Percentiles rank a stretch among this genome's conserved stretches.
These are phyloP conservation scores for Pezizomycotina sp. DNA, from an alignment of 2,329 filamentous ascomycete genomes.

Conservation along the genomic window DNA sequence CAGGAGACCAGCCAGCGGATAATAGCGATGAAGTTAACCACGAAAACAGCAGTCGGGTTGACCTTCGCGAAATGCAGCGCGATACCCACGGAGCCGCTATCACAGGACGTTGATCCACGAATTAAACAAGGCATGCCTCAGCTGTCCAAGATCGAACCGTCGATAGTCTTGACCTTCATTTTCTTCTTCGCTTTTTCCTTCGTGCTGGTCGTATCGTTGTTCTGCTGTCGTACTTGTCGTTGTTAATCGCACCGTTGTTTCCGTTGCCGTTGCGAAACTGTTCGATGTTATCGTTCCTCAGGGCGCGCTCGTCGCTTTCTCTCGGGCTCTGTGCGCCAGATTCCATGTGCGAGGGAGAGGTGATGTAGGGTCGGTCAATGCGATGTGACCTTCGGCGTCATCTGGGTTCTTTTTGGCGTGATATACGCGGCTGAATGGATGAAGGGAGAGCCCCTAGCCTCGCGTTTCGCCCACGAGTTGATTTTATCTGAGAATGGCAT, in stretches of 20 bases:
- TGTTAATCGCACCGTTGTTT: too few relatives aligned
- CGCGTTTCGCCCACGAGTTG: slow-evolving; percentile 16
- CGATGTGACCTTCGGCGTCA: slow-evolving; percentile 7
- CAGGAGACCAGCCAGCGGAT: slow-evolving; percentile 76
- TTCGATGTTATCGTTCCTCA: too few relatives aligned
- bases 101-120: slow-evolving; percentile 80
- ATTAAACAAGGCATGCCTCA: slow-evolving; percentile 57
- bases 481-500: slow-evolving; percentile 18
- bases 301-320: too few relatives aligned
- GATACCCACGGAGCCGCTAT: slow-evolving; percentile 61
- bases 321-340: background rate
- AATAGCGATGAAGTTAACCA: slow-evolving; percentile 87
- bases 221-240: slow-evolving; percentile 13
- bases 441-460: slow-evolving; percentile 10
- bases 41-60: slow-evolving; percentile 47
- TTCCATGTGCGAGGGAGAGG: background rate
- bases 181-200: slow-evolving; percentile 9
- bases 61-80: slow-evolving; percentile 46
- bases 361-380: slow-evolving; percentile 4
- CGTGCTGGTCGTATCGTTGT: slow-evolving; percentile 8
- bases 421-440: slow-evolving; percentile 12
- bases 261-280: too few relatives aligned
- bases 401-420: slow-evolving; percentile 9
- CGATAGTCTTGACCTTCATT: slow-evolving; percentile 10
- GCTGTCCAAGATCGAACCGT: slow-evolving; percentile 48